A percentile compares a stretch with the other conserved stretches of the same genome.
Evolutionary conservation across 2,329 filamentous ascomycete species (phyloP).

Genomic region (Gnomoniopsis sp.): DNA sequence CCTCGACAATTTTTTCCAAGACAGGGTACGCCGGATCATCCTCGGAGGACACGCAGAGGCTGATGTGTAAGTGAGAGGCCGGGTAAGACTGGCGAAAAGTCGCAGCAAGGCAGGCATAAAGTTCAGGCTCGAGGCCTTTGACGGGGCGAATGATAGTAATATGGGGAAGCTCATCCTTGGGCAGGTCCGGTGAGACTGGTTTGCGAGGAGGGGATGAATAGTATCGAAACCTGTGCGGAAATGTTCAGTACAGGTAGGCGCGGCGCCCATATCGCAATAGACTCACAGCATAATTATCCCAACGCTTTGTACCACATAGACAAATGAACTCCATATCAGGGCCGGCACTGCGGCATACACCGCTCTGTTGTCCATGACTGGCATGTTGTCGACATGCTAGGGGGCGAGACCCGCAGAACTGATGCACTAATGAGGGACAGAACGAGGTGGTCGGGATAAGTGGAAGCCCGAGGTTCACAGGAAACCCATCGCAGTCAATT

Average conservation of each 20-base stretch:
- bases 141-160: constrained; percentile 90
- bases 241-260: constrained; percentile 17
- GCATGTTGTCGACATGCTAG: constrained; percentile 18
- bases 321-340: constrained; percentile 45
- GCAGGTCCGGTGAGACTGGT: constrained; percentile 49
- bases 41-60: constrained; percentile 75
- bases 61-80: constrained; percentile 68
- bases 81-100: constrained; percentile 84
- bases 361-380: constrained; percentile 30
- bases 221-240: constrained; percentile 43
- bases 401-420: background rate
- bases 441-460: background rate
- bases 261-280: constrained; percentile 17
- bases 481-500: background rate
- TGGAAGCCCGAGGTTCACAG: background rate
- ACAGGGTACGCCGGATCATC: constrained; percentile 75
- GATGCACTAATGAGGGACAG: constrained; percentile 25
- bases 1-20: constrained; percentile 65
- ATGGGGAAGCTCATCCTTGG: constrained; percentile 62
- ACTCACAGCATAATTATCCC: constrained; percentile 54
- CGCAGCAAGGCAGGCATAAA: constrained; percentile 89
- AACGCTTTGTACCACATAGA: constrained; percentile 53
- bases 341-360: constrained; percentile 31
- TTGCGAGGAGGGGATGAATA: constrained; percentile 48
- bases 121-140: constrained; percentile 83